phyloP scores from a whole-genome alignment of 805 yeast species.

The Kuraishia molischiana region DNA sequence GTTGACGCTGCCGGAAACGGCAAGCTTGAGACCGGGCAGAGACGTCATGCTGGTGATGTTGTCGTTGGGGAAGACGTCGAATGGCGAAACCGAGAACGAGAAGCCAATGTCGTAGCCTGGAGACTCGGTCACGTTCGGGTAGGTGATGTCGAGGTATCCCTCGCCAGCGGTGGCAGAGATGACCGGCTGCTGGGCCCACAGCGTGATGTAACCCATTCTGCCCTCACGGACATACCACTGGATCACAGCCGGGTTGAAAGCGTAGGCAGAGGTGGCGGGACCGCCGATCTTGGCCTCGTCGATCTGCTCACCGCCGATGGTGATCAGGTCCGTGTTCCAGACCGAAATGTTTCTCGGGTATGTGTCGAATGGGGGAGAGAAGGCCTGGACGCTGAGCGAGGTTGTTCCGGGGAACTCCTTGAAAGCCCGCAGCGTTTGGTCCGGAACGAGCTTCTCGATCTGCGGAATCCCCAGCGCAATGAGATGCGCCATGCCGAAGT shows the following conservation, averaged over 20 bases:
- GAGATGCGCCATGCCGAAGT: slow-evolving; percentile 6
- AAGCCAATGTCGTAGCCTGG: slow-evolving; percentile 5
- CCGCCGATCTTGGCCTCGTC: slow-evolving; percentile 7
- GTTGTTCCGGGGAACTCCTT: slow-evolving; percentile 6
- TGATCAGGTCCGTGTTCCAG: slow-evolving; percentile 6
- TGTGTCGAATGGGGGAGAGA: slow-evolving; percentile 7
- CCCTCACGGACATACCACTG: slow-evolving; percentile 9
- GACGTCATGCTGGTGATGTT: slow-evolving; percentile 5
- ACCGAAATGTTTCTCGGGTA: slow-evolving; percentile 8
- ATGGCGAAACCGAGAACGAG: slow-evolving; percentile 5
- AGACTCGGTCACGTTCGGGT: slow-evolving; percentile 5
- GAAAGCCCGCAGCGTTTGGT: slow-evolving; percentile 5
- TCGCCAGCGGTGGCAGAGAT: slow-evolving; percentile 9
- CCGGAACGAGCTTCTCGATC: slow-evolving; percentile 2
- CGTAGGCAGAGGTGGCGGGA: slow-evolving; percentile 6
- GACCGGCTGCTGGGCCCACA: slow-evolving; percentile 6
- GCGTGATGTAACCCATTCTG: slow-evolving; percentile 8
- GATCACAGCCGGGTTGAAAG: slow-evolving; percentile 8
- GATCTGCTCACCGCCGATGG: slow-evolving; percentile 7
- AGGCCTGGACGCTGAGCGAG: slow-evolving; percentile 4
- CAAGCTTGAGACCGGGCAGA: slow-evolving; percentile 6
- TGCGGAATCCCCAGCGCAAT: slow-evolving; percentile 8
- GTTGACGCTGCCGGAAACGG: slow-evolving; percentile 6
- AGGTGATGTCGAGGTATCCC: slow-evolving; percentile 7
- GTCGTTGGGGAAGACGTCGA: slow-evolving; percentile 6